Base-by-base conservation (phyloP, 768 basidiomycete genomes). In the Sutorius australiensis region DNA sequence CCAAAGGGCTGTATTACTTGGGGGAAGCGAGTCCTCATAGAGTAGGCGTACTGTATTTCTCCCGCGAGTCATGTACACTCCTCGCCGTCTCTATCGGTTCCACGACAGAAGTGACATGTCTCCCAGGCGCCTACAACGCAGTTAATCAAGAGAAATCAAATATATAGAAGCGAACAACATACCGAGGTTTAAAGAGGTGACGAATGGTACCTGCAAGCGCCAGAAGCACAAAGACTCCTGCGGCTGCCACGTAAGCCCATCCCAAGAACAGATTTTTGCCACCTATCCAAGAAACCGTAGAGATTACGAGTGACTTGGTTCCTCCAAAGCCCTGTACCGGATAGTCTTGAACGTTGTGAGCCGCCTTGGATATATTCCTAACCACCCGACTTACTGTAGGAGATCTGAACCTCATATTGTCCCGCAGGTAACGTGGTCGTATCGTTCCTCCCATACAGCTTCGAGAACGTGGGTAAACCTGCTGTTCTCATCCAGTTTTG, bases 401-500 rank as follows among this genome's bases (percentile, higher is more conserved):
- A 82, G 54, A 94, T 80, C 27, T 77, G 72, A 51, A 98, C 80
- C 56, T 79, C 74, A 67, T 98, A 98, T 30, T 70, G 76, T 8
- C 94, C 97, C 49, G 82, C 77, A 17, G 62, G 60, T 77, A 99
- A 82, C 21, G 71, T 74, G 46, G 87, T 78, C 28, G 81, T 69
- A 63, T 98, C 95, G 67, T 98, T 98, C 57, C 95, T 79, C 14
- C 88, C 94, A 64, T 89, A 98, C 19, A 99, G 75, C 73, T 99
- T 98, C 31, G 92, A 86, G 70, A 99, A 99, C 6, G 95, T 98
- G 9, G 97, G 97, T 43, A 98, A 71, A 12, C 95, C 97, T 1
- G 97, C 92, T 2, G 95, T 97, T 53, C 95, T 83, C 97, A 99
- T 99, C 97, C 97, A 99, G 67, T 95, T 95, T 72, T 98, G 95